Evolutionary conservation across 148 eudicot species (phyloP), one percentile per base, ranked within the genome.

Genomic region (Vaccinium macrocarpon): DNA sequence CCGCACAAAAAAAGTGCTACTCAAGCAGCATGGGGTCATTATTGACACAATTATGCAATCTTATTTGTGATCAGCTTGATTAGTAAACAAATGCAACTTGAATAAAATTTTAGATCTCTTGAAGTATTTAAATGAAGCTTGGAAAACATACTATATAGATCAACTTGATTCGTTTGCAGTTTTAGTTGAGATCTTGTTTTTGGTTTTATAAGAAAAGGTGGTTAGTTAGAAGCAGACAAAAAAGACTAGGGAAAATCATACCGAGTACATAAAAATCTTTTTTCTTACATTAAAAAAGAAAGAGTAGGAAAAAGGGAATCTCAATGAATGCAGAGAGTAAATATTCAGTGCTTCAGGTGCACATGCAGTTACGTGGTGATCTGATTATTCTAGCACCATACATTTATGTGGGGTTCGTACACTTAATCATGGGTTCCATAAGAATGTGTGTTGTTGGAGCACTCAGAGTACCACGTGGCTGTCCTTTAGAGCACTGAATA

Each of bases 141-240:
- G 70, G 23, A n/a, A 32, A 64, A 10, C 71, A 0, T 9, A 64
- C 71, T 64, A 23, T 23, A 64, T 23, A 64, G 71, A 4, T 64
- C 71, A 23, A 10, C 14, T 64, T 64, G 71, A 64, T 64, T 64
- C 71, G 71, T 23, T 23, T 64, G 3, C 32, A 4, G 71, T 8
- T n/a, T 27, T 62, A 23, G 70, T 23, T 62, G 29, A 62, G 70
- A 62, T 62, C 70, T 62, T 8, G 27, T n/a, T 62, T 8, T 18
- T 23, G 23, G 13, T n/a, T 62, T 8, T 62, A 0, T 9, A 62
- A 62, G 68, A 62, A n/a, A 27, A 62, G 29, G 68, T n/a, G 73
- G 42, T 68, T 68, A 11, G 53, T 75, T 35, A 68, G 84, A 82
- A 42, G 59, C 59, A 50, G 76, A 82, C 57, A 70, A 68, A 70